phyloP scores from a whole-genome alignment of 306 rosid genomes.

The Morella rubra region DNA sequence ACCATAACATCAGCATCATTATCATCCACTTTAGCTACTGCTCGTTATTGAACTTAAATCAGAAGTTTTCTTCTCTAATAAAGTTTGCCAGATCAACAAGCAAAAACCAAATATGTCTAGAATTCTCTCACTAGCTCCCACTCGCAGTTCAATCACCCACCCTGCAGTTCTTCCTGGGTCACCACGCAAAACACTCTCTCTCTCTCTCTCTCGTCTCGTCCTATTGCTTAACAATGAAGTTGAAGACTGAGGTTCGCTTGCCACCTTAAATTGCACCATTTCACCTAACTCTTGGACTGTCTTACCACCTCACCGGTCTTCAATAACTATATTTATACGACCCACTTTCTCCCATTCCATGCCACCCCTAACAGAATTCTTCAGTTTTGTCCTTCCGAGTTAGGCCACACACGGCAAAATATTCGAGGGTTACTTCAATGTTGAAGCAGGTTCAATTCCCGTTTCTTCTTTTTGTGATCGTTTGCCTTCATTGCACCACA shows the following conservation, averaged over 20 bases:
- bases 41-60: slow-evolving; percentile 14
- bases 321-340: background rate
- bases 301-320: slow-evolving; percentile 24
- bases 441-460: slow-evolving; percentile 30
- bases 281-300: slow-evolving; percentile 49
- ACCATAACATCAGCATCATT: slow-evolving; percentile 7
- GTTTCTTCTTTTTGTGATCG: background rate
- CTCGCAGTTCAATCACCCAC: slow-evolving; percentile 15
- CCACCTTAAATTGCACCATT: slow-evolving; percentile 53
- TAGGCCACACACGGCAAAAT: background rate
- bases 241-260: slow-evolving; percentile 41
- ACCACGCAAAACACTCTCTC: slow-evolving; percentile 36
- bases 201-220: slow-evolving; percentile 23
- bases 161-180: slow-evolving; percentile 31
- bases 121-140: background rate
- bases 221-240: slow-evolving; percentile 23
- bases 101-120: slow-evolving; percentile 12
- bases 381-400: background rate
- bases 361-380: slow-evolving; percentile 13
- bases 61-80: slow-evolving; percentile 16
- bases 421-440: slow-evolving; percentile 1
- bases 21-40: slow-evolving; percentile 8
- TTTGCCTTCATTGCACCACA: slow-evolving; percentile 16
- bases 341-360: slow-evolving; percentile 16
- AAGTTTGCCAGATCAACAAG: slow-evolving; percentile 14